Conservation (phyloP, 2,329 filamentous ascomycete genomes). For the Xylariales sp. region DNA sequence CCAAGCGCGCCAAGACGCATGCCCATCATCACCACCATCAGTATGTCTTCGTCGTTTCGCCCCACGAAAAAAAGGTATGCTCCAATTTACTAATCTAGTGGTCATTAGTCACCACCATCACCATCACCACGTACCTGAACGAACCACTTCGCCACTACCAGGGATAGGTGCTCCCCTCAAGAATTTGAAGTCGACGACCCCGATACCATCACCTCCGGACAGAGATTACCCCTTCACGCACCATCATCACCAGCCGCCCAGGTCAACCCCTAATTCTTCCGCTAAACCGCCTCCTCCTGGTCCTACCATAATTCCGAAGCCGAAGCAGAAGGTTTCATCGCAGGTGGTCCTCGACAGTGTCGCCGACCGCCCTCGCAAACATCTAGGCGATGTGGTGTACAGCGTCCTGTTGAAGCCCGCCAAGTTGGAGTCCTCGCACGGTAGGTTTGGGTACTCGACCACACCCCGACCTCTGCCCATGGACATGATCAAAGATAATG, state of each 20-base stretch:
- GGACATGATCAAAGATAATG: conserved; percentile 76
- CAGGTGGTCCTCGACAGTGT: conserved; percentile 79
- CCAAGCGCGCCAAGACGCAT: conserved; percentile 76
- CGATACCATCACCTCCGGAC: conserved; percentile 59
- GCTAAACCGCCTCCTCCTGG: conserved; percentile 50
- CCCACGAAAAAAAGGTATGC: conserved; percentile 13
- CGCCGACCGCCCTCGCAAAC: conserved; percentile 75
- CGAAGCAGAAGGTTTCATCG: conserved; percentile 74
- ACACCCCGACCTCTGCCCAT: conserved; percentile 79
- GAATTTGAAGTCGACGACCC: conserved; percentile 59
- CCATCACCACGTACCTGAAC: conserved; percentile 68
- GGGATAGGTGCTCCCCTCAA: conserved; percentile 60
- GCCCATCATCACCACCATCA: conserved; percentile 74
- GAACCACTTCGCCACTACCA: conserved; percentile 57
- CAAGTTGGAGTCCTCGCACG: conserved; percentile 57
- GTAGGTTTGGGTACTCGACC: conserved; percentile 60
- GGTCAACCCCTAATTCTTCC: conserved; percentile 52
- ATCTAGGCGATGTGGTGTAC: conserved; percentile 89
- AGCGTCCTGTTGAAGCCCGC: conserved; percentile 71
- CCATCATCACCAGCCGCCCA: conserved; percentile 62
- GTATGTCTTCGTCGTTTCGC: conserved; percentile 57
- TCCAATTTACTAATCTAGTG: conserved; percentile 43
- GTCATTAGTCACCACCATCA: conserved; percentile 49
- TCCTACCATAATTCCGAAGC: conserved; percentile 63
- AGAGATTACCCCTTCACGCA: conserved; percentile 57